Evolutionary conservation across 2,329 filamentous ascomycete species (phyloP).

Genomic region (Aplosporella prunicola): DNA sequence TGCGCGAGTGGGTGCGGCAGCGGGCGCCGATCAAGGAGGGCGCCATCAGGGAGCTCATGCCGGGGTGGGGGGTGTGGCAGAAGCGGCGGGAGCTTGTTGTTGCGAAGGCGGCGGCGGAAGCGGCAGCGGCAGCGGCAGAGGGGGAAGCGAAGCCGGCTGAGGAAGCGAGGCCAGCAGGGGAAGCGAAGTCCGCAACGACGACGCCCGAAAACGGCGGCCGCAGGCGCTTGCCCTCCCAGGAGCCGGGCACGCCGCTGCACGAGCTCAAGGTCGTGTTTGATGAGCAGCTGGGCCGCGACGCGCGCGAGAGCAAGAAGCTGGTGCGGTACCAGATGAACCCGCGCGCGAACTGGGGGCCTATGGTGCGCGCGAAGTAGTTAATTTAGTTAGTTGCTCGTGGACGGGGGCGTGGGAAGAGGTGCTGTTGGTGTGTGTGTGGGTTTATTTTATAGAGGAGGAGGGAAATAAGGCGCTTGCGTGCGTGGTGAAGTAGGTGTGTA

Average conservation of each 20-base stretch:
- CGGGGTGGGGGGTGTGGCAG: slow-evolving; percentile 61
- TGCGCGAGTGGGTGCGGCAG: slow-evolving; percentile 83
- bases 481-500: too few species aligned
- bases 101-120: slow-evolving; percentile 14
- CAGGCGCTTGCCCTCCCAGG: too few species aligned
- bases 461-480: too few species aligned
- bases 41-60: slow-evolving; percentile 57
- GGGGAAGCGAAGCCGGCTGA: slow-evolving; percentile 25
- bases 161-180: not conserved
- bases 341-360: slow-evolving; percentile 85
- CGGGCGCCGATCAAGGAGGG: slow-evolving; percentile 67
- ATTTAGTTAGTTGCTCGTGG: too few species aligned
- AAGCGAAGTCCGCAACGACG: not conserved
- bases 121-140: slow-evolving; percentile 23
- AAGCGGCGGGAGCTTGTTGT: slow-evolving; percentile 25
- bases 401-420: too few species aligned
- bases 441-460: too few species aligned
- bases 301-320: slow-evolving; percentile 52
- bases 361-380: slow-evolving; percentile 44
- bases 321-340: slow-evolving; percentile 88
- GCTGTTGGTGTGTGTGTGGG: too few species aligned
- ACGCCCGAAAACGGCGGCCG: too few species aligned
- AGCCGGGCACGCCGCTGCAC: too few species aligned
- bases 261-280: slow-evolving; percentile 65
- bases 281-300: slow-evolving; percentile 64